Evolutionary conservation across 768 basidiomycete genomes (phyloP), one percentile per base, ranked within the genome.

Genomic region (Podaxis sp.): DNA sequence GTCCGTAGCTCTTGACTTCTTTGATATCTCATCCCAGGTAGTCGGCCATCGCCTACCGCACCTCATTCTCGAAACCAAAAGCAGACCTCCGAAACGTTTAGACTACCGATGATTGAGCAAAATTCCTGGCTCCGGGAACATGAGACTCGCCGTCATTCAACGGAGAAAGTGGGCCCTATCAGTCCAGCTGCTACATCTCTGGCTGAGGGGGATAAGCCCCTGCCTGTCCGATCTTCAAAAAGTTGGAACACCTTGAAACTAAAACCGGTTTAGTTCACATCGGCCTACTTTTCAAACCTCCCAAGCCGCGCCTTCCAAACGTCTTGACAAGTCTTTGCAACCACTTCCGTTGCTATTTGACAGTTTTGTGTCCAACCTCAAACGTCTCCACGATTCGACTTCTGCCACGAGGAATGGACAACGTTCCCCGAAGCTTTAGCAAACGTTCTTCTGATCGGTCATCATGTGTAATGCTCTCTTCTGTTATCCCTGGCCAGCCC

Each of bases 271-370:
- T 46, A 46, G 17, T 17, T 46, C 44, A 10, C n/a, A 7, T 20
- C 20, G 3, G 7, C 20, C 20, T 46, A 15, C 6, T 7, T 20
- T 20, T 7, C 44, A 20, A 20, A 20, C 3, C 8, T 22, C 15
- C 17, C 44, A 46, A 24, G 38, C 10, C 11, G 8, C 2, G 1
- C 37, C 22, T 50, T 38, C 3, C 20, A 15, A 36, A 13, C n/a
- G 36, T 10, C 3, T 12, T 12, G 38, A 22, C 22, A 20, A 26
- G 38, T 4, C 37, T 6, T 24, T 77, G 26, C 75, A 71, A 58
- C 74, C 77, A 2, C 73, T 78, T 15, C 74, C 64, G 12, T 75
- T 73, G 11, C 74, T 76, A 51, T 69, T 80, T 44, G 73, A 74
- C 51, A 67, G 64, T 15, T 76, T 80, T 50, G 12, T 56, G 20